Conservation (phyloP, 306 rosid species). For the Casuarina equisetifolia region DNA sequence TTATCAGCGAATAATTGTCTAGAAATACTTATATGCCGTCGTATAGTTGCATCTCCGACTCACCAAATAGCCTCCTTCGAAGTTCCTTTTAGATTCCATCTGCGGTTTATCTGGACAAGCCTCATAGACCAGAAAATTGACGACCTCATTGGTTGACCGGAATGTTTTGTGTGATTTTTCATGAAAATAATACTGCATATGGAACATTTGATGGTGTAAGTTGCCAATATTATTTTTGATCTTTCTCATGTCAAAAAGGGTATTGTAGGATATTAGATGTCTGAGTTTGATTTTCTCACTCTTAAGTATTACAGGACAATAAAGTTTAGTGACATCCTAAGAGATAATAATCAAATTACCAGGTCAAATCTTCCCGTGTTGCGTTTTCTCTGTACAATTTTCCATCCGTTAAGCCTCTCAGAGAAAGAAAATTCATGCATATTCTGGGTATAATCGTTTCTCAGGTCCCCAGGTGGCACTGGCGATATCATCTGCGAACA, state of each 20-base stretch:
- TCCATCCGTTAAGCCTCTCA: constrained; percentile 22
- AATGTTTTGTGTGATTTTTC: not conserved
- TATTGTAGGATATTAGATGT: not conserved
- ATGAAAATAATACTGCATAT: constrained; percentile 16
- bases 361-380: not conserved
- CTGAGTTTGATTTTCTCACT: not conserved
- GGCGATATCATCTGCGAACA: not conserved
- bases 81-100: not conserved
- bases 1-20: not conserved
- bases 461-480: not conserved
- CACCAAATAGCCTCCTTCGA: not conserved
- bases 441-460: not conserved
- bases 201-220: not conserved
- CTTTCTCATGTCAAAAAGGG: not conserved
- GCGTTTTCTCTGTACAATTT: not conserved
- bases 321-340: not conserved
- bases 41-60: not conserved
- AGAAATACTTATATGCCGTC: not conserved
- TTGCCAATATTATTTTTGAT: not conserved
- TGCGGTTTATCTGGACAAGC: not conserved
- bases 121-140: constrained; percentile 26
- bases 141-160: constrained; percentile 15
- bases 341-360: not conserved
- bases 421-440: not conserved
- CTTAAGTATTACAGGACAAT: not conserved